Conservation (phyloP, 2,329 filamentous ascomycete genomes). For the Pestalotiopsis sp. region DNA sequence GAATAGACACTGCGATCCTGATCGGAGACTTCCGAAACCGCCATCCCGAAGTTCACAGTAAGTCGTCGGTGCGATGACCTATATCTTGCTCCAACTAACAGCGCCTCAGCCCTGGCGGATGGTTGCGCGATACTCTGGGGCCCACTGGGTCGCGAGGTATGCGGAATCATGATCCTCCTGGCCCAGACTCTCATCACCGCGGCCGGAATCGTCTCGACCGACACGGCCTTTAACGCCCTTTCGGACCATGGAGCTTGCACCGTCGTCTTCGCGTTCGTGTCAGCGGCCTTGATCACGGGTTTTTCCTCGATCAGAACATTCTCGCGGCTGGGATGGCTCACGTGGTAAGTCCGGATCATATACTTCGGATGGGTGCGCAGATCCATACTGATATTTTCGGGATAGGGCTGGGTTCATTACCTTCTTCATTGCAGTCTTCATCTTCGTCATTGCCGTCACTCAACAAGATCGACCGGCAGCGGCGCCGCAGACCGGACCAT, state of each 20-base stretch:
- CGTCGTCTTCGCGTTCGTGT: conserved; percentile 26
- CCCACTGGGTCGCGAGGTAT: conserved; percentile 23
- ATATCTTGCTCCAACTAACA: conserved; percentile 3
- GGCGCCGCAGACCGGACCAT: conserved; percentile 55
- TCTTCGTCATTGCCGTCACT: conserved; percentile 39
- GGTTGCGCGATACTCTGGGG: conserved; percentile 26
- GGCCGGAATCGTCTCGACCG: conserved; percentile 21
- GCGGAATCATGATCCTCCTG: conserved; percentile 25
- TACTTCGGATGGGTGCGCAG: neutral
- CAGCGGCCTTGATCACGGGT: conserved; percentile 22
- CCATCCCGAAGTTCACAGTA: conserved; percentile 26
- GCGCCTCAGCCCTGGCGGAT: conserved; percentile 20
- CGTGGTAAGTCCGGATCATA: conserved; percentile 32
- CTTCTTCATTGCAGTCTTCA: conserved; percentile 47
- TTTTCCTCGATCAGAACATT: conserved; percentile 24
- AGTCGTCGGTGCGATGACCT: neutral
- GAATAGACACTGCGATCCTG: conserved; percentile 22
- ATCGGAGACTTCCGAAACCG: conserved; percentile 27
- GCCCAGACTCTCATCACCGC: conserved; percentile 26
- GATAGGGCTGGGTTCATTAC: conserved; percentile 42
- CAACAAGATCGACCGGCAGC: conserved; percentile 54
- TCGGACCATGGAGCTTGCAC: conserved; percentile 26
- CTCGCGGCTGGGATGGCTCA: conserved; percentile 23
- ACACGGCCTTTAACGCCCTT: conserved; percentile 27
- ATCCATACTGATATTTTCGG: neutral